Evolutionary conservation across 1,139 yeast genomes (phyloP), one percentile per base, ranked within the genome.

Genomic region (Blastobotrys serpentis): DNA sequence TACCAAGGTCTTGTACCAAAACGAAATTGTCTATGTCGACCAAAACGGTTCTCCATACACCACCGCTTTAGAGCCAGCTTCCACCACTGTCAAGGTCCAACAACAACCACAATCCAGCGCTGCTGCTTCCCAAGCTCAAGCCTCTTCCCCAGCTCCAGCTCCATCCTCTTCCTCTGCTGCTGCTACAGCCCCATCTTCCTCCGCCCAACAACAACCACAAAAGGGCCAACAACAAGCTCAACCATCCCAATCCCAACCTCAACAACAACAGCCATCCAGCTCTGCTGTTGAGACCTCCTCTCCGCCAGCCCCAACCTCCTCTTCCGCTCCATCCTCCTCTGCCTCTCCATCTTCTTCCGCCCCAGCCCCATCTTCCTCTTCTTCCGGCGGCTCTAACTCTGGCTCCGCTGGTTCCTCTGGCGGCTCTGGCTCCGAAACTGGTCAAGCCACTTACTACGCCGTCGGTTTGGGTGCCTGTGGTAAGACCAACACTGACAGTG

Each of bases 401-500:
- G n/a, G n/a, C 6, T 44, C 60, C 8, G 43, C 62, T n/a, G 50
- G 62, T 11, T 50, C 65, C 29, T 42, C 59, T 25, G 55, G 61
- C 36, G 18, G 59, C 22, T 41, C 54, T n/a, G 13, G 54, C 37
- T 22, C 50, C 42, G 37, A 59, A 26, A 53, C 70, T 22, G 86
- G 86, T 51, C 71, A 79, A 50, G 86, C 83, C 55, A 81, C 86
- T 48, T 81, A 65, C 73, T 81, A 77, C 69, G 67, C 68, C 44
- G 67, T 79, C 23, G 84, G 81, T 18, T 66, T 80, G 51, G 86
- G 86, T 49, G 81, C 86, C 23, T 81, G 86, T 68, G 86, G 86
- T 43, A 52, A 57, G 49, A 66, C 71, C 53, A 74, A 65, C 68
- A 47, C 69, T 23, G 80, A 74, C 56, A 40, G 71, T 19, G 86